Evolutionary conservation across 345 rosid genomes (phyloP), one percentile per base, ranked within the genome.

Genomic region (Gossypium australe): DNA sequence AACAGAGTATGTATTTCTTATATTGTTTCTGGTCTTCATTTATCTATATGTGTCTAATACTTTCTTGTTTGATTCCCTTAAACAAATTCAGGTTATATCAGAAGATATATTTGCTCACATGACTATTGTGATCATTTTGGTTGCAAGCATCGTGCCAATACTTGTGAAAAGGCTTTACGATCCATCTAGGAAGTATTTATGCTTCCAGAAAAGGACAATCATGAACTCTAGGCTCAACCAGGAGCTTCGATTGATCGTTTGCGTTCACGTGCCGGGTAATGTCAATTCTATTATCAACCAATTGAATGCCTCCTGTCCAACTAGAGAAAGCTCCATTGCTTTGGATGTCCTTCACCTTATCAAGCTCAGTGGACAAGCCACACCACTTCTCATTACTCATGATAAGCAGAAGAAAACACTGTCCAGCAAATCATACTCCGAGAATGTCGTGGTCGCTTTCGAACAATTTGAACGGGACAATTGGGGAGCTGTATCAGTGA

Each of bases 181-280:
- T 71, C 84, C 82, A 13, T 56, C 84, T 1, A 66, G 76, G 34
- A 78, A 75, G 49, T 79, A 72, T 38, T 67, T 78, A 41, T 80
- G 82, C 43, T 89, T 82, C 44, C 81, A 79, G 43, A 70, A 57
- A 60, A 75, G 82, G 57, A 80, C 78, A 73, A 58, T 84, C 45
- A 47, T 63, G 76, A n/a, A 70, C 52, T 67, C 73, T 11, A 80
- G 66, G 41, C 38, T 59, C 10, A 43, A 73, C 1, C 34, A 77
- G 0, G 84, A 77, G 47, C 69, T 84, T 22, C 74, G 66, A 51
- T 43, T 84, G 12, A 75, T 88, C 11, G 64, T 82, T 18, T 86
- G 90, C 78, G 75, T 88, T 55, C 81, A 86, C 51, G 65, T 75
- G 58, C 85, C 88, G 2, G 75, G 77, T 11, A 65, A 88, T 74